These are phyloP conservation scores for Ensete ventricosum DNA, from an alignment of 176 grass and related monocot species.

Conservation along the genomic window DNA sequence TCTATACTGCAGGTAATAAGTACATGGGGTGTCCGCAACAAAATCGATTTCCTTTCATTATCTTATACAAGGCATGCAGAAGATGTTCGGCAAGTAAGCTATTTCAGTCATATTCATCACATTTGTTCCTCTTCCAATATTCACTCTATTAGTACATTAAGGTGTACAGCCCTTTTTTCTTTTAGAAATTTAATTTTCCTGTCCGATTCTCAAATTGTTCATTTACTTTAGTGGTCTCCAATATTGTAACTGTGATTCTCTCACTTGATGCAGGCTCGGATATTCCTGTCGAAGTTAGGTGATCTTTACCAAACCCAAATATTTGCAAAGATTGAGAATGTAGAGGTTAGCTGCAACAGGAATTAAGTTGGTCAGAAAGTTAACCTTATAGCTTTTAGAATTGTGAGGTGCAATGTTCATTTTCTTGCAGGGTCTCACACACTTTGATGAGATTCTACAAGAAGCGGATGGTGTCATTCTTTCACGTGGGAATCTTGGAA, in stretches of 20 bases:
- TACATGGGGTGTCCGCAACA: conserved; percentile 89
- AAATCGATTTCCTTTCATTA: conserved; percentile 94
- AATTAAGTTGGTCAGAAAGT: not conserved
- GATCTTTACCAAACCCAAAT: conserved; percentile 95
- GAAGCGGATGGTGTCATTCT: conserved; percentile 95
- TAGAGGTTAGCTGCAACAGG: conserved; percentile 57
- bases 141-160: not conserved
- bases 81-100: conserved; percentile 77
- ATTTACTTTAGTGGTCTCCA: not conserved
- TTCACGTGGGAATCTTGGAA: conserved; percentile 88
- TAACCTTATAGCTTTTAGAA: not conserved
- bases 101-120: conserved; percentile 5
- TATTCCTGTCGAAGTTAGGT: conserved; percentile 70
- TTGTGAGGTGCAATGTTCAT: conserved; percentile 11
- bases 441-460: conserved; percentile 94
- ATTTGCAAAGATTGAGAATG: conserved; percentile 97
- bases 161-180: not conserved
- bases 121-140: conserved; percentile 5
- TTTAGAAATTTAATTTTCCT: not conserved
- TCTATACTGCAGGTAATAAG: conserved; percentile 62
- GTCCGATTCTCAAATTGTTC: not conserved
- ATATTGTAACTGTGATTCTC: not conserved
- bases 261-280: conserved; percentile 46
- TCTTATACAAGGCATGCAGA: conserved; percentile 95
- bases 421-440: conserved; percentile 71